Base-by-base conservation (phyloP, 2,329 filamentous ascomycete species). In the Mycosphaerella sp. region DNA sequence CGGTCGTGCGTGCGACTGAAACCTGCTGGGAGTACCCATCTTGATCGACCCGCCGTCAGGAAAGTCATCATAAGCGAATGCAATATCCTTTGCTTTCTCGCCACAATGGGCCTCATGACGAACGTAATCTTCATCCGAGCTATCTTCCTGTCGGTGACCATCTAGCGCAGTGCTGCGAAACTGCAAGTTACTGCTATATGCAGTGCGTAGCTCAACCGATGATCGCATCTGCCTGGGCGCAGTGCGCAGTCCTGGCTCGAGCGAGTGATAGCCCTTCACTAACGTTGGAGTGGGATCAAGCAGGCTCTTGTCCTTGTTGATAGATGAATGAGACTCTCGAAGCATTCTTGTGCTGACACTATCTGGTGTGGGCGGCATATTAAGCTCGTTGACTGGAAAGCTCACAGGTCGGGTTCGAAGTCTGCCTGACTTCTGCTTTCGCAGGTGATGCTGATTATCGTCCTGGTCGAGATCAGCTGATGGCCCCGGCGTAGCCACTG, bases 11-110 rank as follows among this genome's bases (percentile, higher is more conserved):
- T 62, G 63, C 39, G 62, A 62, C 30, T 68, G 57, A 45, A 69
- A 67, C 18, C 66, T 62, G 12, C 64, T 67, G 16, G 68, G 66
- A 36, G 66, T 69, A 32, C 66, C 67, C 49, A 56, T 59, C 13
- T 61, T 44, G 41, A 69, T 65, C 9, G 64, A 66, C 37, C 61
- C 62, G 43, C 66, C 66, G 48, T 66, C 63, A 2, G 66, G 66
- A 51, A 64, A 68, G 40, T 55, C 63, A 32, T 48, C 59, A 39
- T 64, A 60, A 36, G 62, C 57, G 18, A 54, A 32, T 18, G 48
- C 53, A 46, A 62, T 43, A 42, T 60, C 57, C 28, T 55, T 56
- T 35, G 58, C 34, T 16, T 53, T 57, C n/a, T 54, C 59, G 12
- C 44, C 41, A 48, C 27, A 9, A 12, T 30, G n/a, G 8, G 36